These are phyloP conservation scores for Dothiorella sarmentorum DNA, from an alignment of 2,329 filamentous ascomycete species.

Conservation along the genomic window DNA sequence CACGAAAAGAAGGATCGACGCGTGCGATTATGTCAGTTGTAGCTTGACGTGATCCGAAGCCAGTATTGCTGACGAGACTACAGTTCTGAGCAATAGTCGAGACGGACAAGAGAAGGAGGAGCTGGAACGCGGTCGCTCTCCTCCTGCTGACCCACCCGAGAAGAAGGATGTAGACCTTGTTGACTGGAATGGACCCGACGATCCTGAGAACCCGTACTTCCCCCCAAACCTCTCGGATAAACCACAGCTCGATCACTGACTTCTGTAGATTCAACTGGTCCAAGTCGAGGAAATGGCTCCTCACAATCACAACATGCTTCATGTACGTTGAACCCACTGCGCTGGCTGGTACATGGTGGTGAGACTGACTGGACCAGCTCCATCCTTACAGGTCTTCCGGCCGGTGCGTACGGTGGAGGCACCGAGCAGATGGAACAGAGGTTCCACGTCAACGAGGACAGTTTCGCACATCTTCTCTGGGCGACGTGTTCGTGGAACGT, in stretches of 20 bases:
- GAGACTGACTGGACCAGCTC: slow-evolving; percentile 23
- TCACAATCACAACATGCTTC: slow-evolving; percentile 43
- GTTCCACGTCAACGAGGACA: slow-evolving; percentile 37
- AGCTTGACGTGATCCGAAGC: not conserved
- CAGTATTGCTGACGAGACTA: not conserved
- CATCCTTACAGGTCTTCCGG: slow-evolving; percentile 41
- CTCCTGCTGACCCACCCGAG: not conserved
- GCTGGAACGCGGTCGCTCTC: not conserved
- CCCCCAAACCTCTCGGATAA: not conserved
- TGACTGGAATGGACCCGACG: slow-evolving; percentile 7
- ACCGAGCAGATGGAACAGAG: slow-evolving; percentile 37
- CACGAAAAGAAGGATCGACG: not conserved
- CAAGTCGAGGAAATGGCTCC: slow-evolving; percentile 39
- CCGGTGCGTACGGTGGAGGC: slow-evolving; percentile 40
- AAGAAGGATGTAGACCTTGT: slow-evolving; percentile 3
- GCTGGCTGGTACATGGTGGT: no score
- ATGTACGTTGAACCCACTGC: slow-evolving; percentile 28
- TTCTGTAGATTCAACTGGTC: slow-evolving; percentile 37
- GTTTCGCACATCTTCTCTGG: slow-evolving; percentile 42
- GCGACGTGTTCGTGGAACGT: slow-evolving; percentile 42
- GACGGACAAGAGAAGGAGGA: not conserved
- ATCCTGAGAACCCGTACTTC: slow-evolving; percentile 21
- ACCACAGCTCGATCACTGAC: not conserved
- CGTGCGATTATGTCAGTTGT: not conserved
- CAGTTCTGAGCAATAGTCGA: not conserved